Evolutionary conservation across 345 rosid genomes (phyloP).

Genomic region (Kandelia obovata): DNA sequence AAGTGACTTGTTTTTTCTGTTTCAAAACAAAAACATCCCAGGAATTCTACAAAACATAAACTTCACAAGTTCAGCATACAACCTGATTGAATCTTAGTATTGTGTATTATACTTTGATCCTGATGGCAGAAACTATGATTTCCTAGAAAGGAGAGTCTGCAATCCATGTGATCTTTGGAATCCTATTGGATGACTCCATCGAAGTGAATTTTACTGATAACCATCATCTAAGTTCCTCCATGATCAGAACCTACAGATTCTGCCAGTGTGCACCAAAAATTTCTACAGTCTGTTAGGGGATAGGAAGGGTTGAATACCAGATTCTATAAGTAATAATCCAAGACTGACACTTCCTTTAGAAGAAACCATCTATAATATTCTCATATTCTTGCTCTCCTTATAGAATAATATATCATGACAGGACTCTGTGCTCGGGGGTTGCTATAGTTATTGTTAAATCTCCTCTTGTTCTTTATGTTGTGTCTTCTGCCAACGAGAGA

Average conservation of each 20-base stretch:
- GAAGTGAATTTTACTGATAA: background rate
- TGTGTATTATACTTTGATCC: constrained; percentile 8
- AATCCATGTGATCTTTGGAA: background rate
- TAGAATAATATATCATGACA: constrained; percentile 15
- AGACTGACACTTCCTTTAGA: constrained; percentile 9
- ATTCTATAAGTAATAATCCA: constrained; percentile 4
- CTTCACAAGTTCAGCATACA: background rate
- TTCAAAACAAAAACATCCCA: background rate
- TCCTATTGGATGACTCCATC: background rate
- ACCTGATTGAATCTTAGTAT: constrained; percentile 9
- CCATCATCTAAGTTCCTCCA: too few relatives aligned
- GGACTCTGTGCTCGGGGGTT: constrained; percentile 25
- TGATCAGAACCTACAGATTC: background rate
- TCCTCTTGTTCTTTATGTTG: background rate
- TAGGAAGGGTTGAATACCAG: constrained; percentile 2
- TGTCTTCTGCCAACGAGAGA: constrained; percentile 16
- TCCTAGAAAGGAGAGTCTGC: background rate
- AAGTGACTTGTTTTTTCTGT: too few relatives aligned
- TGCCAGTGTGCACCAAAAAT: background rate
- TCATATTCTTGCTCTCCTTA: background rate
- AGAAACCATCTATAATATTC: constrained; percentile 3
- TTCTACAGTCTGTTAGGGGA: constrained; percentile 3
- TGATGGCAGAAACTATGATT: constrained; percentile 11
- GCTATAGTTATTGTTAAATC: constrained; percentile 24
- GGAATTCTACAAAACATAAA: background rate